Percentiles rank a stretch among this genome's conserved stretches.
phyloP scores from a whole-genome alignment of 805 yeast species.

The Cyberlindnera japonica region DNA sequence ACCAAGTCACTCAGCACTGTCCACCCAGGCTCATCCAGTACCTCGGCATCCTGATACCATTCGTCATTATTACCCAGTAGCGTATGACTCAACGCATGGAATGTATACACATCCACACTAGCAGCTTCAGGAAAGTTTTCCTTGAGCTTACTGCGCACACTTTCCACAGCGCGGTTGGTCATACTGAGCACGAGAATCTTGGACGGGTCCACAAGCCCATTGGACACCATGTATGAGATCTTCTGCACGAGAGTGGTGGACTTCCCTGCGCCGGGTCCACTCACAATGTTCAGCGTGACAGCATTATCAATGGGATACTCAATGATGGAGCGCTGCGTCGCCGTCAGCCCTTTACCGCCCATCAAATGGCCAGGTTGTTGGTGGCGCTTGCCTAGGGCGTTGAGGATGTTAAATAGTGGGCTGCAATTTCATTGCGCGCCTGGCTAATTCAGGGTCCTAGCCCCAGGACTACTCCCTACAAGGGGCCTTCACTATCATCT shows the following conservation, averaged over 20 bases:
- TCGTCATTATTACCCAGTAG: slow-evolving; percentile 38
- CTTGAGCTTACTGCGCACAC: slow-evolving; percentile 32
- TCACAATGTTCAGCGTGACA: slow-evolving; percentile 47
- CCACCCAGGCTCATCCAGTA: slow-evolving; percentile 59
- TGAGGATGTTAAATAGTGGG: too few species aligned
- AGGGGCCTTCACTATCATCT: too few species aligned
- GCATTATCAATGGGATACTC: slow-evolving; percentile 36
- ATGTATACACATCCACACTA: slow-evolving; percentile 42
- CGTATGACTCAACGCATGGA: slow-evolving; percentile 58
- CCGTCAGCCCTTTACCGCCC: too few species aligned
- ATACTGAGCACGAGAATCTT: slow-evolving; percentile 60
- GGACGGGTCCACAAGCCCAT: slow-evolving; percentile 40
- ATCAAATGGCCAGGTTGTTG: too few species aligned
- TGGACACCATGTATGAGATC: slow-evolving; percentile 42
- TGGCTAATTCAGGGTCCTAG: too few species aligned
- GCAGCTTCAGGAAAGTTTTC: slow-evolving; percentile 34
- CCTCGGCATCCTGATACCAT: slow-evolving; percentile 27
- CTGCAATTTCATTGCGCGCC: too few species aligned
- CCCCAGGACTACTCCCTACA: too few species aligned
- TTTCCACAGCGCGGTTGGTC: slow-evolving; percentile 66
- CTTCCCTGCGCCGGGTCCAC: slow-evolving; percentile 79
- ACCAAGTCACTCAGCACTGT: slow-evolving; percentile 27
- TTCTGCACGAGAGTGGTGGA: slow-evolving; percentile 56
- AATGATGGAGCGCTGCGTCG: slow-evolving; percentile 45
- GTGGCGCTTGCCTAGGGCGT: too few species aligned